These are phyloP conservation scores for Whalleya microplaca DNA, from an alignment of 2,329 filamentous ascomycete species.

Conservation along the genomic window DNA sequence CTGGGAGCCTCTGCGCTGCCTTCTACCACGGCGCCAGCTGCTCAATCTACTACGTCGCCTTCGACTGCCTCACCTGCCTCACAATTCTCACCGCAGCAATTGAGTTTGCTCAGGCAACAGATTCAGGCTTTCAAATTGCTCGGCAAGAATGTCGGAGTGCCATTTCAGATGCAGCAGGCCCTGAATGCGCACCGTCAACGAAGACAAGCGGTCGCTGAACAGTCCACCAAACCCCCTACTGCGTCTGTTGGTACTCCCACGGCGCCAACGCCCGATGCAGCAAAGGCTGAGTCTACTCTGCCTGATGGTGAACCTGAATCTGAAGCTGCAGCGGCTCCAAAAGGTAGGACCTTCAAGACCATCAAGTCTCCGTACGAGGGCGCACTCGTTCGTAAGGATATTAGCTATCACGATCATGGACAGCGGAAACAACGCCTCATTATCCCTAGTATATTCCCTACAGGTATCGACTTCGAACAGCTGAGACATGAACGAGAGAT, in stretches of 20 bases:
- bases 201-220: conserved; percentile 59
- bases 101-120: conserved; percentile 78
- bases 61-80: conserved; percentile 37
- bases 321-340: conserved; percentile 39
- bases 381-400: conserved; percentile 56
- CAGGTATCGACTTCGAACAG: conserved; percentile 85
- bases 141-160: conserved; percentile 83
- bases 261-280: conserved; percentile 38
- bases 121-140: conserved; percentile 91
- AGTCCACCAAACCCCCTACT: conserved; percentile 46
- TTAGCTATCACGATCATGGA: conserved; percentile 81
- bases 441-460: conserved; percentile 86
- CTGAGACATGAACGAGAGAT: conserved; percentile 85
- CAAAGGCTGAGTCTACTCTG: conserved; percentile 40
- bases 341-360: conserved; percentile 66
- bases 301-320: conserved; percentile 38
- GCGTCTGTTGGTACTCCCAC: conserved; percentile 46
- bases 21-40: conserved; percentile 36
- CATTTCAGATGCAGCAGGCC: conserved; percentile 76
- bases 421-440: conserved; percentile 76
- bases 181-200: conserved; percentile 77
- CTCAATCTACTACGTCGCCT: conserved; percentile 37
- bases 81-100: conserved; percentile 78
- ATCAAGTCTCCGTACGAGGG: conserved; percentile 74
- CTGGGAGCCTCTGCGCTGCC: conserved; percentile 46